Percentiles rank a stretch among this genome's conserved stretches.
Evolutionary conservation across 2,329 filamentous ascomycete species (phyloP).

Genomic region (Neofusicoccum sp.): DNA sequence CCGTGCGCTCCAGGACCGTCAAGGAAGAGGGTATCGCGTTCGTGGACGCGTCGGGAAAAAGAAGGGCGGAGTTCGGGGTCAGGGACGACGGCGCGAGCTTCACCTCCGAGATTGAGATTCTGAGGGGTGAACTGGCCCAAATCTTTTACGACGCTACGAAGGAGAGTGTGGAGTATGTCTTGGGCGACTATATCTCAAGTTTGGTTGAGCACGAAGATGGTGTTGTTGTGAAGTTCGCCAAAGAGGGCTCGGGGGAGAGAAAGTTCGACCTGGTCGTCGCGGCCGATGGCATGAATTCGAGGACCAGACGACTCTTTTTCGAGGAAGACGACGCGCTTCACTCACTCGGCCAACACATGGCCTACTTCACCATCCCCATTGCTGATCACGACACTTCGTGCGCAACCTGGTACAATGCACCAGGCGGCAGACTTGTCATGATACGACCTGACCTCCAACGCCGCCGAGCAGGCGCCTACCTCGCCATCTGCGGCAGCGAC

Average conservation of each 20-base stretch:
- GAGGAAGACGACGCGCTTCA: slow-evolving; percentile 25
- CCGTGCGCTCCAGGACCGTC: slow-evolving; percentile 36
- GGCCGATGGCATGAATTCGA: slow-evolving; percentile 33
- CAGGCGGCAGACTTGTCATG: slow-evolving; percentile 26
- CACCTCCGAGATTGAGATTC: slow-evolving; percentile 34
- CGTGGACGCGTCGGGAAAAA: slow-evolving; percentile 30
- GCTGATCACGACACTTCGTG: slow-evolving; percentile 24
- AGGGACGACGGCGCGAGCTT: slow-evolving; percentile 27
- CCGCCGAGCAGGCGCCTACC: slow-evolving; percentile 25
- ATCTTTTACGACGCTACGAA: slow-evolving; percentile 30
- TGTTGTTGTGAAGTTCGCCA: slow-evolving; percentile 28
- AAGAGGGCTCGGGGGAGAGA: slow-evolving; percentile 21
- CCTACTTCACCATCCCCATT: slow-evolving; percentile 32
- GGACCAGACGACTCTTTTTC: slow-evolving; percentile 29
- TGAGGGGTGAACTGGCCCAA: slow-evolving; percentile 32
- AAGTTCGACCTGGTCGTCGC: slow-evolving; percentile 31
- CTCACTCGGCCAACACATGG: slow-evolving; percentile 30
- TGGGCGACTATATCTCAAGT: slow-evolving; percentile 24
- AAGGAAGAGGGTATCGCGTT: slow-evolving; percentile 43
- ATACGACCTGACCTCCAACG: slow-evolving; percentile 26
- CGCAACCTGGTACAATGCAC: slow-evolving; percentile 29
- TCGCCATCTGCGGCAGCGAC: slow-evolving; percentile 24
- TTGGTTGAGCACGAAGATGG: slow-evolving; percentile 23
- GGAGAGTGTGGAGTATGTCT: slow-evolving; percentile 23
- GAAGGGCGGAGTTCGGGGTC: slow-evolving; percentile 28